Percentiles rank a stretch among this genome's conserved stretches.
Conservation (phyloP, 805 yeast genomes). For the Saturnispora ahearnii region DNA sequence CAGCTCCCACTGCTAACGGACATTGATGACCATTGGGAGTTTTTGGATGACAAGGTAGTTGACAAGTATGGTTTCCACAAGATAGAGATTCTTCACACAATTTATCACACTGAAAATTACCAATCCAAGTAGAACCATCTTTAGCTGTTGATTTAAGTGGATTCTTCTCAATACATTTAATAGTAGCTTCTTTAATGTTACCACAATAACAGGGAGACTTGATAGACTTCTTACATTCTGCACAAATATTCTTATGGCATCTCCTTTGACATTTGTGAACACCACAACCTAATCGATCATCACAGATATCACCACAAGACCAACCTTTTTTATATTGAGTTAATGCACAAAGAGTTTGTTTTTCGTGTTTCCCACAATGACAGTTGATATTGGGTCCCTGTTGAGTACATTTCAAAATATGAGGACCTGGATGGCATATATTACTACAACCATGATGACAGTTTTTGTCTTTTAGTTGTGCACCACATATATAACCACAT, state of each 20-base stretch:
- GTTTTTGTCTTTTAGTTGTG: constrained; percentile 15
- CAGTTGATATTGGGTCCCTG: constrained; percentile 64
- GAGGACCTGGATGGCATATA: constrained; percentile 86
- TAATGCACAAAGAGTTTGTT: constrained; percentile 63
- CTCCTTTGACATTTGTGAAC: constrained; percentile 50
- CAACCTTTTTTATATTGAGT: constrained; percentile 63
- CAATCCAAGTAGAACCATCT: constrained; percentile 34
- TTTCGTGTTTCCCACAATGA: constrained; percentile 58
- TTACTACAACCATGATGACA: constrained; percentile 72
- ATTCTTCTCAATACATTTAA: constrained; percentile 37
- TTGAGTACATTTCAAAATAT: constrained; percentile 66
- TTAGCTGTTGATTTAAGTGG: constrained; percentile 28
- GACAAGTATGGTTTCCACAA: constrained; percentile 56
- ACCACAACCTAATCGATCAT: constrained; percentile 58
- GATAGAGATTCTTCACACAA: constrained; percentile 41
- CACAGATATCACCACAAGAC: constrained; percentile 58
- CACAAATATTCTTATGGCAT: constrained; percentile 84
- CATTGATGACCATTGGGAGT: constrained; percentile 34
- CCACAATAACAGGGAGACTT: constrained; percentile 71
- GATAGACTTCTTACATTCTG: constrained; percentile 48
- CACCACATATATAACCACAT: constrained; percentile 77
- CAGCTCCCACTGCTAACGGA: constrained; percentile 49
- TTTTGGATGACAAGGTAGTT: constrained; percentile 44
- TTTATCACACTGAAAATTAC: constrained; percentile 41
- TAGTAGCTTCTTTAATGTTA: constrained; percentile 28